Conservation (phyloP, 129 eudicot species). For the Chrysanthemum seticuspe region DNA sequence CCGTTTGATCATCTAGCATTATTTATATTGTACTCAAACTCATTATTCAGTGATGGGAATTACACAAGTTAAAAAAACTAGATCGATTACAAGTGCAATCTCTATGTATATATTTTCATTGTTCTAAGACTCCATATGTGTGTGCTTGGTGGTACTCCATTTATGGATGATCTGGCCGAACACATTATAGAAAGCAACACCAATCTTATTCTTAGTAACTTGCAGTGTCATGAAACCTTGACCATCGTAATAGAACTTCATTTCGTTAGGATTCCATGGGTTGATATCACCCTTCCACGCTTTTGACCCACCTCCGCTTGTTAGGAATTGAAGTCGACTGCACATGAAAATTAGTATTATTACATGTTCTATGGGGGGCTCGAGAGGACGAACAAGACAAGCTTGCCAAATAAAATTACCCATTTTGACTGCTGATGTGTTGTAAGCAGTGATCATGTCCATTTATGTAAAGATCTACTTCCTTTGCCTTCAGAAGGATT, state of each 20-base stretch:
- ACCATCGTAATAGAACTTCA: slow-evolving; percentile 80
- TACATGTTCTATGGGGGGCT: background rate
- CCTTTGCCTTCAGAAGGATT: slow-evolving; percentile 47
- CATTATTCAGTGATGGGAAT: too few relatives aligned
- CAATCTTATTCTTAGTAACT: slow-evolving; percentile 35
- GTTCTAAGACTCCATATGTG: slow-evolving; percentile 24
- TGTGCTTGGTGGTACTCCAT: slow-evolving; percentile 54
- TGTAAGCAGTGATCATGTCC: slow-evolving; percentile 95
- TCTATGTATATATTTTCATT: background rate
- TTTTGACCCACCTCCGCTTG: slow-evolving; percentile 94
- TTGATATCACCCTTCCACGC: slow-evolving; percentile 64
- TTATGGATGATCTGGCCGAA: slow-evolving; percentile 59
- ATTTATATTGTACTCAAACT: too few relatives aligned
- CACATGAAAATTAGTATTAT: slow-evolving; percentile 1
- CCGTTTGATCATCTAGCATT: too few relatives aligned
- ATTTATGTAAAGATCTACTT: slow-evolving; percentile 75
- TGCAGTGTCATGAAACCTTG: slow-evolving; percentile 82
- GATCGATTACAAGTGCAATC: too few relatives aligned
- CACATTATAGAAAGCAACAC: slow-evolving; percentile 52
- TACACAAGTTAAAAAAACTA: too few relatives aligned
- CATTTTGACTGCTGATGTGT: slow-evolving; percentile 54
- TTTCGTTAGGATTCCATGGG: slow-evolving; percentile 35
- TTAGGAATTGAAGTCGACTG: slow-evolving; percentile 71
- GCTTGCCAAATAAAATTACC: slow-evolving; percentile 25
- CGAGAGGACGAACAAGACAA: background rate